Evolutionary conservation across 371 early-diverging fungal species (phyloP).

Genomic region (Lichtheimia ornata): DNA sequence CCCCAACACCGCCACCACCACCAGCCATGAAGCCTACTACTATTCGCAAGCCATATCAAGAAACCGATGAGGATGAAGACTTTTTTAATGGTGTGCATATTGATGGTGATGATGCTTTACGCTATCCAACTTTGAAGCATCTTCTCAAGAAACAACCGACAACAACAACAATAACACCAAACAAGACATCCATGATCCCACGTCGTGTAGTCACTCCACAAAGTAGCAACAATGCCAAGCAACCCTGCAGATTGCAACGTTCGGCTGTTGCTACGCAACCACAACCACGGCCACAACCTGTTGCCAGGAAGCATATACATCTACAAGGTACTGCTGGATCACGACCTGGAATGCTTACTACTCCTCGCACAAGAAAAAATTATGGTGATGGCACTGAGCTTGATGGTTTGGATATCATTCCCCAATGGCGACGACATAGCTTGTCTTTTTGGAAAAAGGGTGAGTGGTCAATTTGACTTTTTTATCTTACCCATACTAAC

Average conservation of each 20-base stretch:
- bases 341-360: constrained; percentile 12
- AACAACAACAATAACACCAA: not conserved
- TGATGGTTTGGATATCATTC: constrained; percentile 36
- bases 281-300: not conserved
- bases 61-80: constrained; percentile 28
- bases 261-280: no score
- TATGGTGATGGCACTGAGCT: constrained; percentile 33
- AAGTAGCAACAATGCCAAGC: no score
- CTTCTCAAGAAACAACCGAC: not conserved
- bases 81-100: constrained; percentile 30
- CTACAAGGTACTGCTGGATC: no score
- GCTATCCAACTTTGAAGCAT: not conserved
- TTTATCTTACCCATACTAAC: not conserved
- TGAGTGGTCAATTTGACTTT: not conserved
- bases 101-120: constrained; percentile 12
- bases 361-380: constrained; percentile 14
- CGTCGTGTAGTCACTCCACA: no score
- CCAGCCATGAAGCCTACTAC: not conserved
- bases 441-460: constrained; percentile 2
- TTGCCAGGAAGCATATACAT: constrained; percentile 9
- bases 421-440: constrained; percentile 17
- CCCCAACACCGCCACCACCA: not conserved
- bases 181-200: not conserved
- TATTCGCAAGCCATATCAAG: constrained; percentile 6
- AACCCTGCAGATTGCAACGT: no score